These are phyloP conservation scores for Eudorina sp. DNA, from an alignment of 139 green algal genomes.

Conservation along the genomic window DNA sequence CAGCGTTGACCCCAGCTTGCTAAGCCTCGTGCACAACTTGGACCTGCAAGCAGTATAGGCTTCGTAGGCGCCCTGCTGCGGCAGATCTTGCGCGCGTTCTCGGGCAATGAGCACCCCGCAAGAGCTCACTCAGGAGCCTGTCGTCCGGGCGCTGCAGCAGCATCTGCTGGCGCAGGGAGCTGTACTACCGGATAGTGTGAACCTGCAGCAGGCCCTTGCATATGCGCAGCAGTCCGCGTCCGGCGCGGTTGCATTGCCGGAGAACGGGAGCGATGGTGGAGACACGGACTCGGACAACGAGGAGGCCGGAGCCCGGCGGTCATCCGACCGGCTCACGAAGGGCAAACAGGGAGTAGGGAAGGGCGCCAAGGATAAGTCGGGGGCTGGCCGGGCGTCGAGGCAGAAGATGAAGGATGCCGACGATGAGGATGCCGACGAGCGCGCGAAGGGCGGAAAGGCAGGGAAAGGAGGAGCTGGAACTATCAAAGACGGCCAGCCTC, in stretches of 20 bases:
- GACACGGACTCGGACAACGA: conserved; percentile 15
- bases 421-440: conserved; percentile 14
- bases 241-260: background rate
- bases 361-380: background rate
- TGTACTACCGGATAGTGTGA: conserved; percentile 22
- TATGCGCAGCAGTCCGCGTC: background rate
- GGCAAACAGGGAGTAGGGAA: background rate
- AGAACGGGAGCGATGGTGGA: conserved; percentile 14
- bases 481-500: background rate
- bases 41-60: background rate
- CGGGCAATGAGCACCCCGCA: conserved; percentile 3
- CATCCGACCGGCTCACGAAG: background rate
- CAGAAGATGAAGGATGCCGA: conserved; percentile 21
- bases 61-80: background rate
- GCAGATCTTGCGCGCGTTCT: background rate
- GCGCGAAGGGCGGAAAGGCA: background rate
- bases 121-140: conserved; percentile 23
- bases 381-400: background rate
- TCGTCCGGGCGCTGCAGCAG: conserved; percentile 9
- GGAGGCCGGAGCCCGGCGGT: background rate
- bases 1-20: background rate
- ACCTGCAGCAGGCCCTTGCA: conserved; percentile 24
- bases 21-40: background rate
- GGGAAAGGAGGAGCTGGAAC: conserved; percentile 10
- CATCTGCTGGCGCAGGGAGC: conserved; percentile 19